phyloP scores from a whole-genome alignment of 495 filamentous ascomycete species.

The Aspergillus ellipticus region DNA sequence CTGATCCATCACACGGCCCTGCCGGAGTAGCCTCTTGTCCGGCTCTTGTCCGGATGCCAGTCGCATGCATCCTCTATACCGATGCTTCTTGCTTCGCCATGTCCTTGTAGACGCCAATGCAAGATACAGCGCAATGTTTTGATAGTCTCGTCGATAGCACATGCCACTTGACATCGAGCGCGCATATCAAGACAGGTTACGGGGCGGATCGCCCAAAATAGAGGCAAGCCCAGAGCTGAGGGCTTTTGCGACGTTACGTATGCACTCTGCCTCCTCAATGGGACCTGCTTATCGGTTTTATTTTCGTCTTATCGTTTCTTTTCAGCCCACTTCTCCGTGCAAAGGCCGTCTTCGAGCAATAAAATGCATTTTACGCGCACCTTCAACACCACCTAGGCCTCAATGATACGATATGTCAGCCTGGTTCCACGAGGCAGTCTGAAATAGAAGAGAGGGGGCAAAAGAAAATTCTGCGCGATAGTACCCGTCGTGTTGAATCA shows the following conservation, averaged over 20 bases:
- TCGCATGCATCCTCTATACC: conserved; percentile 2
- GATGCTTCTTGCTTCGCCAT: background rate
- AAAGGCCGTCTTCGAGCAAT: background rate
- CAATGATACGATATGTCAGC: background rate
- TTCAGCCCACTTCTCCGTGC: background rate
- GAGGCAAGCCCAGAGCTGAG: background rate
- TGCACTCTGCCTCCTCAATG: background rate
- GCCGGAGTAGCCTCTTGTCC: background rate
- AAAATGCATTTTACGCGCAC: background rate
- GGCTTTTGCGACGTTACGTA: background rate
- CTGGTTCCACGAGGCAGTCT: conserved; percentile 8
- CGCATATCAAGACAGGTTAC: background rate
- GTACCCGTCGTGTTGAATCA: background rate
- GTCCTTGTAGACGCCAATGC: conserved; percentile 2
- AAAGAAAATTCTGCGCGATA: background rate
- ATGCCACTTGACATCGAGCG: conserved; percentile 2
- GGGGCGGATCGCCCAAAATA: background rate
- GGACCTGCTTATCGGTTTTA: background rate
- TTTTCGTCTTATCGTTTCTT: background rate
- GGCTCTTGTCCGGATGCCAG: background rate
- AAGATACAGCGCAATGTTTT: conserved; percentile 14
- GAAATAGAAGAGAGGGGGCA: conserved; percentile 1
- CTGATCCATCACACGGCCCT: conserved; percentile 7
- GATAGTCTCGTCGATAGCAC: conserved; percentile 13
- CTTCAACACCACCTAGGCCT: background rate